Evolutionary conservation across 2,329 filamentous ascomycete species (phyloP).

Genomic region (Coccinonectria pachysandricola): DNA sequence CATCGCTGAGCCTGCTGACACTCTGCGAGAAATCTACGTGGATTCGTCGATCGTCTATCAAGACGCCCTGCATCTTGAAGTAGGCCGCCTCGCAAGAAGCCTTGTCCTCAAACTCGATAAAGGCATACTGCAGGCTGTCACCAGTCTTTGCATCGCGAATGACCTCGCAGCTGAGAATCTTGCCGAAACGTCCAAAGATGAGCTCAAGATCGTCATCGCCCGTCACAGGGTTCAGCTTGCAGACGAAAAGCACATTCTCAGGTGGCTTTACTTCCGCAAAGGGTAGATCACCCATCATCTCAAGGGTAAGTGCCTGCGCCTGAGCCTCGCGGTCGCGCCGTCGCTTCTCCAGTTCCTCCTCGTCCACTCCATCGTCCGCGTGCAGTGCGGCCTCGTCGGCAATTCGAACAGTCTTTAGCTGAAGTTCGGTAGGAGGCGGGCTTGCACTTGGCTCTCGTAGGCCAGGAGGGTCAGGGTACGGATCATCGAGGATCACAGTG

Average conservation of each 20-base stretch:
- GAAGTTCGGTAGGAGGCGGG: conserved; percentile 70
- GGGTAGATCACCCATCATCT: conserved; percentile 95
- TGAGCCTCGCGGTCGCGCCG: conserved; percentile 83
- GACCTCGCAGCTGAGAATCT: conserved; percentile 89
- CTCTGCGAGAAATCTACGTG: conserved; percentile 98
- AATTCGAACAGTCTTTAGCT: conserved; percentile 85
- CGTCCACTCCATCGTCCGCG: conserved; percentile 59
- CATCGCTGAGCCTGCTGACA: conserved; percentile 75
- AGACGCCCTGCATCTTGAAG: conserved; percentile 95
- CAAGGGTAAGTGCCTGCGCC: conserved; percentile 85
- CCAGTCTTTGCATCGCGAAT: conserved; percentile 90
- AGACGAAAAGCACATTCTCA: conserved; percentile 95
- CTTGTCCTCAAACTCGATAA: conserved; percentile 93
- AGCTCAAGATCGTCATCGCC: conserved; percentile 88
- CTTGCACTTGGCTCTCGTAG: conserved; percentile 69
- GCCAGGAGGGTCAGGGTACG: conserved; percentile 71
- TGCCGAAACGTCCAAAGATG: conserved; percentile 94
- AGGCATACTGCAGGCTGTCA: conserved; percentile 93
- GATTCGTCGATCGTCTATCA: conserved; percentile 95
- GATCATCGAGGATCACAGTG: conserved; percentile 84
- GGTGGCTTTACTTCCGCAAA: conserved; percentile 97
- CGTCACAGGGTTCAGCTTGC: conserved; percentile 95
- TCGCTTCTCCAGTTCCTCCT: conserved; percentile 68
- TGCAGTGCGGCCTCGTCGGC: conserved; percentile 77
- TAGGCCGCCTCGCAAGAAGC: conserved; percentile 89